Evolutionary conservation across 352 stramenopile species (phyloP).

Genomic region (Phytopythium kandeliae): DNA sequence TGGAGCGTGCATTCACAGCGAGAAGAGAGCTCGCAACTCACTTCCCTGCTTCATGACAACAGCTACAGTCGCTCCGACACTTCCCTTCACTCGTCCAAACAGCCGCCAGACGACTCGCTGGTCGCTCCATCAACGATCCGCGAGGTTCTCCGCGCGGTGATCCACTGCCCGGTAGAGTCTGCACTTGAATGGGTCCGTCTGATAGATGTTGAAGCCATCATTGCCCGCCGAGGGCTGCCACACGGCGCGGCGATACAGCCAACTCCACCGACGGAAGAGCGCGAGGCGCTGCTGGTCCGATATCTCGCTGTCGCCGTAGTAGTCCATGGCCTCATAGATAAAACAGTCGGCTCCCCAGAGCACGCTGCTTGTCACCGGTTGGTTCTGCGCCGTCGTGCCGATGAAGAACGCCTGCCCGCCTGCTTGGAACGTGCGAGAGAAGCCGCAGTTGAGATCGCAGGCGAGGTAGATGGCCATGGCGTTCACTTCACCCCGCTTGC

Average conservation of each 20-base stretch:
- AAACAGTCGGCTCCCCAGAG: constrained; percentile 15
- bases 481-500: not conserved
- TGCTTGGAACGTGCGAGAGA: not conserved
- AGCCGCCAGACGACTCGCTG: too few species aligned
- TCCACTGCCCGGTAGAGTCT: too few species aligned
- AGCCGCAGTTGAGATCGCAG: not conserved
- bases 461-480: constrained; percentile 1
- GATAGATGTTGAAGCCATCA: too few species aligned
- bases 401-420: constrained; percentile 1
- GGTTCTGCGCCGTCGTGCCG: not conserved
- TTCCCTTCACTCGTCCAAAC: too few species aligned
- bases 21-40: too few species aligned
- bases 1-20: too few species aligned
- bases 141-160: too few species aligned
- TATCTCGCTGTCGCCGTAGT: constrained; percentile 8
- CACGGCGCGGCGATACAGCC: not conserved
- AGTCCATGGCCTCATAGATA: constrained; percentile 15
- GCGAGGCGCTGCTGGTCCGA: constrained; percentile 6
- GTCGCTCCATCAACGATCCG: too few species aligned
- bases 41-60: too few species aligned
- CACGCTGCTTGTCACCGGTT: constrained; percentile 13
- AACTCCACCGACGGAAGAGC: constrained; percentile 1
- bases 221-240: too few species aligned
- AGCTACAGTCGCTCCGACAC: too few species aligned
- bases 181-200: too few species aligned